Conservation (phyloP, 164 flowering plant genomes). For the grape (Vitis vinifera) region DNA sequence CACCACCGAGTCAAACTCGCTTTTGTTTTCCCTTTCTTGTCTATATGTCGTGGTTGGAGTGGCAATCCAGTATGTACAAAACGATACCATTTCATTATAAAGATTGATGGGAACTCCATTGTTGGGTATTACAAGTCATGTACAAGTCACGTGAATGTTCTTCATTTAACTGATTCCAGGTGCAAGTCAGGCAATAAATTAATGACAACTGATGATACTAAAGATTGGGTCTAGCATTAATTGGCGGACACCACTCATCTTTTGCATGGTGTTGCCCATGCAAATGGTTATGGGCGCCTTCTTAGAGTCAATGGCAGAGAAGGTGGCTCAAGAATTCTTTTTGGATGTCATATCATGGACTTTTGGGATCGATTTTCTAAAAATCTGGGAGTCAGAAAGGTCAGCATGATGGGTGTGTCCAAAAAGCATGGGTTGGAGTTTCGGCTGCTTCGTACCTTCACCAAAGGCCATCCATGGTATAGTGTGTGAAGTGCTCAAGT, state of each 20-base stretch:
- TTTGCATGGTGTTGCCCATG: slow-evolving; percentile 77
- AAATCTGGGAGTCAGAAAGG: slow-evolving; percentile 67
- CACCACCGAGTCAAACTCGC: not conserved
- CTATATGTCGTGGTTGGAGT: slow-evolving; percentile 54
- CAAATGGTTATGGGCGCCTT: slow-evolving; percentile 87
- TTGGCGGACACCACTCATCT: slow-evolving; percentile 72
- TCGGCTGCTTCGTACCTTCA: slow-evolving; percentile 69
- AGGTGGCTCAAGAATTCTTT: slow-evolving; percentile 77
- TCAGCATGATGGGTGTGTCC: slow-evolving; percentile 87
- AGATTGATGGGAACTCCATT: slow-evolving; percentile 45
- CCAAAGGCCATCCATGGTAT: slow-evolving; percentile 76
- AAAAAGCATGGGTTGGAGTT: slow-evolving; percentile 76
- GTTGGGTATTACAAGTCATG: slow-evolving; percentile 62
- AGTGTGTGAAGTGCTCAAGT: slow-evolving; percentile 22
- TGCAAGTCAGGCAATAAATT: slow-evolving; percentile 69
- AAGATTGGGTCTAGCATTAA: slow-evolving; percentile 71
- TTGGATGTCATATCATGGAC: slow-evolving; percentile 77
- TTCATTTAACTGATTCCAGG: slow-evolving; percentile 62
- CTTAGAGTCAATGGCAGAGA: slow-evolving; percentile 85
- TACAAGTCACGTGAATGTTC: slow-evolving; percentile 48
- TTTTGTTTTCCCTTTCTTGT: not conserved
- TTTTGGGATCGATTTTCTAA: slow-evolving; percentile 82
- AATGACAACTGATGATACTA: slow-evolving; percentile 57
- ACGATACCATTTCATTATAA: slow-evolving; percentile 82
- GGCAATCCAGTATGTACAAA: slow-evolving; percentile 77